Conservation (phyloP, 1,284 basidiomycete genomes). For the Trichosporon coremiiforme region DNA sequence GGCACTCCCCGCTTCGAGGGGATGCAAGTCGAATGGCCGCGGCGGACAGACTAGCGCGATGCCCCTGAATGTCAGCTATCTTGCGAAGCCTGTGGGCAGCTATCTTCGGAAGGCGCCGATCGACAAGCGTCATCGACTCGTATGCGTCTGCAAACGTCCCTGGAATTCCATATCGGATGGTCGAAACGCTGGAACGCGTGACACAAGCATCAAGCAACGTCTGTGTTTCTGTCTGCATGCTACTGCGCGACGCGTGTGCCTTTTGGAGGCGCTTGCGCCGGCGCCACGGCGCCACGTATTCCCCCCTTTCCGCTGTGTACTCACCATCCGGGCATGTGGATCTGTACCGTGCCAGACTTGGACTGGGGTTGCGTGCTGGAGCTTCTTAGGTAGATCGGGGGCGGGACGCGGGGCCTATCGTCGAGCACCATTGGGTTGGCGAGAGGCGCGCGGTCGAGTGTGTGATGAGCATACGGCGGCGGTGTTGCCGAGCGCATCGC, state of each 20-base stretch:
- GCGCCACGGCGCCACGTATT: not conserved
- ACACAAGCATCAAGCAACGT: not conserved
- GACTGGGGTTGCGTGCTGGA: slow-evolving; percentile 39
- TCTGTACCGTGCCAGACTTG: slow-evolving; percentile 40
- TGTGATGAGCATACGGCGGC: slow-evolving; percentile 42
- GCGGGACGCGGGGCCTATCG: slow-evolving; percentile 45
- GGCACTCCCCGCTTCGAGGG: slow-evolving; percentile 36
- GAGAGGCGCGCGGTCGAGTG: slow-evolving; percentile 44
- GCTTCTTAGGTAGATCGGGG: slow-evolving; percentile 47
- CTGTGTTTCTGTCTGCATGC: not conserved
- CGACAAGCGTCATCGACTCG: slow-evolving; percentile 2
- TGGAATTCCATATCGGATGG: not conserved
- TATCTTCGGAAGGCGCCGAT: not conserved
- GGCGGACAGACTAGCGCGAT: slow-evolving; percentile 47
- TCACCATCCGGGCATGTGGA: slow-evolving; percentile 51
- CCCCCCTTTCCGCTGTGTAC: slow-evolving; percentile 18
- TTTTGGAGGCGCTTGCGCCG: not conserved
- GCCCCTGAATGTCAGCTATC: slow-evolving; percentile 38
- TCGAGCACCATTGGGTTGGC: slow-evolving; percentile 39
- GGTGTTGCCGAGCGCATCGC: slow-evolving; percentile 30
- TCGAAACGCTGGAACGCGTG: not conserved
- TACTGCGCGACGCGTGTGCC: not conserved
- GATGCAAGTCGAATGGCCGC: slow-evolving; percentile 40
- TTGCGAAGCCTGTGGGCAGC: not conserved
- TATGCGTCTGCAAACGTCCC: not conserved